phyloP scores from a whole-genome alignment of 768 basidiomycete species.

The Paxillus rubicundulus region DNA sequence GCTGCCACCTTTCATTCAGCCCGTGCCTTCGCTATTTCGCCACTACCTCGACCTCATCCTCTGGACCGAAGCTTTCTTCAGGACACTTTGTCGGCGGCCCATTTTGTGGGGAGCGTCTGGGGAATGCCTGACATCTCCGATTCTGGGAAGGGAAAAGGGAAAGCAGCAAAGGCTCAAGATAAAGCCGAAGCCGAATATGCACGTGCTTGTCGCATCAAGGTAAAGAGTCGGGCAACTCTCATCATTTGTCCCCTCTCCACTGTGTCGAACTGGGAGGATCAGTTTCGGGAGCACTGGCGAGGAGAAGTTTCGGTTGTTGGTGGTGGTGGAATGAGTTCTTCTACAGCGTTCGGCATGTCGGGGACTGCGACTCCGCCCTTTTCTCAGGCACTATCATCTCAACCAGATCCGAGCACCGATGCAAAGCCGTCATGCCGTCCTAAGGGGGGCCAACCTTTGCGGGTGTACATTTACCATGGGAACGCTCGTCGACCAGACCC shows the following conservation, averaged over 20 bases:
- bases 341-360: constrained; percentile 31
- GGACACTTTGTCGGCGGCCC: constrained; percentile 41
- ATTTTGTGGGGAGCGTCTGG: constrained; percentile 81
- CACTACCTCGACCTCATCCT: constrained; percentile 46
- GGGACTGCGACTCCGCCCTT: constrained; percentile 37
- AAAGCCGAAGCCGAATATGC: constrained; percentile 69
- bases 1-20: constrained; percentile 80
- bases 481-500: constrained; percentile 83
- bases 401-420: constrained; percentile 25
- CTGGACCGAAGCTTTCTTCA: constrained; percentile 34
- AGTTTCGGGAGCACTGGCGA: constrained; percentile 96
- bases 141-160: constrained; percentile 57
- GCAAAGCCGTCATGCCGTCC: constrained; percentile 33
- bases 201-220: constrained; percentile 74
- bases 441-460: constrained; percentile 53
- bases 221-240: constrained; percentile 85
- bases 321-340: constrained; percentile 52
- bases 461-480: constrained; percentile 95
- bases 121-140: constrained; percentile 65
- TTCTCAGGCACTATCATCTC: constrained; percentile 33
- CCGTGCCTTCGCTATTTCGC: constrained; percentile 56
- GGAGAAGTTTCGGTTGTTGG: constrained; percentile 84
- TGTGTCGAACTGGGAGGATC: constrained; percentile 98
- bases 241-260: constrained; percentile 96
- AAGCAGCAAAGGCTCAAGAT: constrained; percentile 63